These are phyloP conservation scores for Phaeodactylum tricornutum DNA, from an alignment of 108 stramenopile species.

Conservation along the genomic window DNA sequence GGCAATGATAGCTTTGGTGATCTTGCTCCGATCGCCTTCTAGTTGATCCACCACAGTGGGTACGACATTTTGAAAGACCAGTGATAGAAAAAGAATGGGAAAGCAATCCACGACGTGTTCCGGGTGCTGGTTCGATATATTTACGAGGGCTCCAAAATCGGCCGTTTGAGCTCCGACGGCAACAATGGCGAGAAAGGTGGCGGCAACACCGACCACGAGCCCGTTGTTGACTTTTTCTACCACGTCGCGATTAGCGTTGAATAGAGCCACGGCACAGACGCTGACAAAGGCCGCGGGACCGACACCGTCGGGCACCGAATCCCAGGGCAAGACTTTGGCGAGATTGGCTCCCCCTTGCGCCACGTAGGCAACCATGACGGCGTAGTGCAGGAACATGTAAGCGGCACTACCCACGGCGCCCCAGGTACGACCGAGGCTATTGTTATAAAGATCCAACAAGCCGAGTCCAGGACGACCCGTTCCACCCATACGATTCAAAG, in stretches of 20 bases:
- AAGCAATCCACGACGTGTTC: slow-evolving; percentile 50
- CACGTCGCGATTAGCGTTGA: slow-evolving; percentile 11
- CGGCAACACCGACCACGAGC: slow-evolving; percentile 39
- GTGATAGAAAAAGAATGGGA: slow-evolving; percentile 67
- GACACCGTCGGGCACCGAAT: slow-evolving; percentile 10
- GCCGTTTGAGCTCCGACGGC: slow-evolving; percentile 38
- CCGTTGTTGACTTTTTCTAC: slow-evolving; percentile 50
- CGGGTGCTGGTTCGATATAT: slow-evolving; percentile 54
- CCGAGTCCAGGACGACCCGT: slow-evolving; percentile 50
- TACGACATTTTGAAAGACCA: slow-evolving; percentile 84
- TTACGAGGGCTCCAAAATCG: slow-evolving; percentile 36
- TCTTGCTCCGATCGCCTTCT: slow-evolving; percentile 70
- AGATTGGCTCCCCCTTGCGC: slow-evolving; percentile 68
- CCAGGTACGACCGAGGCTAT: slow-evolving; percentile 24
- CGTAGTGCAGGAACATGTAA: slow-evolving; percentile 77
- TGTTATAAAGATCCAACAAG: slow-evolving; percentile 49
- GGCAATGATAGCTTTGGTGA: slow-evolving; percentile 53
- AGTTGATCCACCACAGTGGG: slow-evolving; percentile 73
- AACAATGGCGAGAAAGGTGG: slow-evolving; percentile 43
- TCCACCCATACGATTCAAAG: slow-evolving; percentile 54
- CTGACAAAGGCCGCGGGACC: slow-evolving; percentile 41
- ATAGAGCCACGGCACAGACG: slow-evolving; percentile 18
- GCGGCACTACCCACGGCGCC: slow-evolving; percentile 48
- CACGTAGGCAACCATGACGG: slow-evolving; percentile 76
- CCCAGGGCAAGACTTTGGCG: slow-evolving; percentile 11